Evolutionary conservation across 306 rosid genomes (phyloP), one percentile per base, ranked within the genome.

Genomic region (Ceratonia siliqua): DNA sequence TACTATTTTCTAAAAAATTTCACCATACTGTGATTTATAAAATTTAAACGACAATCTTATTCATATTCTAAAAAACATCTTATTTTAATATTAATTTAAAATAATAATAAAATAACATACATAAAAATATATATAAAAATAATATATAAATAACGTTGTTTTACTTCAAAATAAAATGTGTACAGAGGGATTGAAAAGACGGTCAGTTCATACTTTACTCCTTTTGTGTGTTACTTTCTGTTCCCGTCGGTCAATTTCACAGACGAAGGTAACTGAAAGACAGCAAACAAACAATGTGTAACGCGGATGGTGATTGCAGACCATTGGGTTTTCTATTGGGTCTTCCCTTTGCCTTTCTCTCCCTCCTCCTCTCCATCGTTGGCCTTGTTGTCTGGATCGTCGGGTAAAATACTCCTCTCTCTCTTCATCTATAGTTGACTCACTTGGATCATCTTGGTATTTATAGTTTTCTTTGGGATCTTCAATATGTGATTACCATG

Each of bases 321-420:
- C 94, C 94, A 12, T 61, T 89, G 68, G 94, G 94, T 25, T 89
- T 89, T 69, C 79, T 89, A 5, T 67, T 89, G 27, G 91, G 94
- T 63, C 88, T 89, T 50, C 91, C 94, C 59, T 89, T 89, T 49
- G 94, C 94, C 17, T 68, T 89, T 22, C 84, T 89, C 75, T 63
- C 84, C 27, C 88, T 89, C 45, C 7, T 89, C 50, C 5, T 89
- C 78, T 89, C 94, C 68, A 10, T 86, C 54, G 76, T 89, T 70
- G 93, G 89, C 70, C 21, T 89, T 33, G 30, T 89, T 38, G 8
- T 89, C 77, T 89, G 90, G 93, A 86, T 89, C 67, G 77, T 89
- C 68, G 93, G 90, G 93, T 89, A 78, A 18, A 39, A 22, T 15
- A 22, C 21, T 50, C 18, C 22, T 18, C 58, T 27, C 27, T 18